Evolutionary conservation across 2,329 filamentous ascomycete species (phyloP).

Genomic region (Neopestalotiopsis sp.): DNA sequence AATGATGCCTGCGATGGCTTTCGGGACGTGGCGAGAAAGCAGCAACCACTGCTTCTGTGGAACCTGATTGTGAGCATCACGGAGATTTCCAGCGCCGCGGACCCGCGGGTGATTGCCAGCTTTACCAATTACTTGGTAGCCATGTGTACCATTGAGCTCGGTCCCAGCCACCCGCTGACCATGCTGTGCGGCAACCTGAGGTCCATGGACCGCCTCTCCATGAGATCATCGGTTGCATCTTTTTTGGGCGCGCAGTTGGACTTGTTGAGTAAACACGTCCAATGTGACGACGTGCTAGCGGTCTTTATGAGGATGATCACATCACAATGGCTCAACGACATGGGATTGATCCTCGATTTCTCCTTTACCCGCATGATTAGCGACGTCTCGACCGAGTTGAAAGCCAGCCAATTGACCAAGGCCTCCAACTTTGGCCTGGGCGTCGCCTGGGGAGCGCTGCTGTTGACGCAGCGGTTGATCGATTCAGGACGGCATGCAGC

Average conservation of each 20-base stretch:
- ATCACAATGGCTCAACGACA: neutral
- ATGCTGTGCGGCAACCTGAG: neutral
- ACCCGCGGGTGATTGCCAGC: neutral
- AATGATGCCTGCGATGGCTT: neutral
- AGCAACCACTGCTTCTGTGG: neutral
- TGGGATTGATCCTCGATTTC: neutral
- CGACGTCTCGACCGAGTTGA: neutral
- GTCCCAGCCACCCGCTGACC: neutral
- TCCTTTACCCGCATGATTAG: neutral
- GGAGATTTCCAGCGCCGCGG: neutral
- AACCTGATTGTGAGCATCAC: neutral
- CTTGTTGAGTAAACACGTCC: neutral
- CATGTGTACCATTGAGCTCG: neutral
- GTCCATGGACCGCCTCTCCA: neutral
- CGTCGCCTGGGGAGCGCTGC: neutral
- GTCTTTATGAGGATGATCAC: neutral
- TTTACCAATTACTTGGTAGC: neutral
- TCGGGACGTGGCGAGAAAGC: neutral
- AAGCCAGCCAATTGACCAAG: neutral
- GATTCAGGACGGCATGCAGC: neutral
- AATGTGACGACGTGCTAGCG: neutral
- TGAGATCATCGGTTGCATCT: neutral
- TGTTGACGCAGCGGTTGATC: neutral
- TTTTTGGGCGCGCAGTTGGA: neutral
- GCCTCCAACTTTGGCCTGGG: neutral